A percentile compares a stretch with the other conserved stretches of the same genome.
phyloP scores from a whole-genome alignment of 202 grass and related monocot genomes.

The Eragrostis tef region DNA sequence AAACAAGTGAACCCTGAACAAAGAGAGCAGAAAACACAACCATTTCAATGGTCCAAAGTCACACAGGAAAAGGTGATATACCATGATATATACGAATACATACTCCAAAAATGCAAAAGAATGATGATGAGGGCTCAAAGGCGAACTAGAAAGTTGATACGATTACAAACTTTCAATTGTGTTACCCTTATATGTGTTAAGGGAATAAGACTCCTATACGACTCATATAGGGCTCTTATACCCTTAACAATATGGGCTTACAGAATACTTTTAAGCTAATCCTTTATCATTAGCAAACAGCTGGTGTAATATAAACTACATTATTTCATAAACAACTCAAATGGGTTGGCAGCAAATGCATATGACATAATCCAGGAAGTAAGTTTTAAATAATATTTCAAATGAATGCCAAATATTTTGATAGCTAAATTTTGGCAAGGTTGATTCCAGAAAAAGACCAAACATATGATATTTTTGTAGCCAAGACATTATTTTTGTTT shows the following conservation, averaged over 20 bases:
- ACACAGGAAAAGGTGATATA: neutral
- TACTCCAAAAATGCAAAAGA: constrained; percentile 33
- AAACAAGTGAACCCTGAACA: constrained; percentile 81
- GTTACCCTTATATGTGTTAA: neutral
- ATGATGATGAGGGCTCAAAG: neutral
- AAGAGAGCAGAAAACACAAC: constrained; percentile 22
- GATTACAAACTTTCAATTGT: neutral
- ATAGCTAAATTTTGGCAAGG: neutral
- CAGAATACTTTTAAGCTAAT: constrained; percentile 13
- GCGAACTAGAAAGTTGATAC: neutral
- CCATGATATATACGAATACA: neutral
- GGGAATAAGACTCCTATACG: too few relatives aligned
- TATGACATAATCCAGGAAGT: neutral
- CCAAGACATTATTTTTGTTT: neutral
- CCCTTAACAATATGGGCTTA: neutral
- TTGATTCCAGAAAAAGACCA: neutral
- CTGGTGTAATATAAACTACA: constrained; percentile 18
- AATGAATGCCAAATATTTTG: neutral
- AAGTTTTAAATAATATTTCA: neutral
- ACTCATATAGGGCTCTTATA: too few relatives aligned
- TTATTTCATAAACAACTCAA: constrained; percentile 29
- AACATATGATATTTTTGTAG: neutral
- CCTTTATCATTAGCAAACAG: neutral
- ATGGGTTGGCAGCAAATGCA: constrained; percentile 23
- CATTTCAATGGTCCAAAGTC: neutral